These are phyloP conservation scores for Podospora pseudocomata DNA, from an alignment of 495 filamentous ascomycete genomes.

Conservation along the genomic window DNA sequence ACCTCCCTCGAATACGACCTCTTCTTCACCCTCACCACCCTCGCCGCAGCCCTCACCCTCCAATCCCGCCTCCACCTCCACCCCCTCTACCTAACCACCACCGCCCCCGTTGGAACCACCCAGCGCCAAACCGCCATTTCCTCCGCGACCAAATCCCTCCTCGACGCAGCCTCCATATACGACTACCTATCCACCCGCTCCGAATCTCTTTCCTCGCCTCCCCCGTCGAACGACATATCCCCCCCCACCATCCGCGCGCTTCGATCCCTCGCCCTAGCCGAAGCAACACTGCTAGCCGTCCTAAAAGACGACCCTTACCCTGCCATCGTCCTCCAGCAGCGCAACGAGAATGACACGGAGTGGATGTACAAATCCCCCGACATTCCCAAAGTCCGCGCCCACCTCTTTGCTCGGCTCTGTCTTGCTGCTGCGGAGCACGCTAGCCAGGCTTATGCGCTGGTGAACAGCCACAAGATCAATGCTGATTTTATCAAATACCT, in stretches of 20 bases:
- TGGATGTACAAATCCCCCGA: constrained; percentile 90
- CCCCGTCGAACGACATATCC: constrained; percentile 52
- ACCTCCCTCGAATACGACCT: constrained; percentile 79
- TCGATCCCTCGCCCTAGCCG: constrained; percentile 69
- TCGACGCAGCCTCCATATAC: constrained; percentile 77
- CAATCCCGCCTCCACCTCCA: constrained; percentile 59
- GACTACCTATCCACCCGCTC: constrained; percentile 57
- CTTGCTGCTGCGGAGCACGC: constrained; percentile 71
- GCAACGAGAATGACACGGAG: constrained; percentile 75
- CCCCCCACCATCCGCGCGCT: constrained; percentile 65
- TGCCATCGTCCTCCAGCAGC: constrained; percentile 65
- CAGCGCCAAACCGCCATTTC: constrained; percentile 65
- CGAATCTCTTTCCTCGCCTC: constrained; percentile 26
- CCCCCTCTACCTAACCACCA: constrained; percentile 50
- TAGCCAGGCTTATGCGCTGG: constrained; percentile 53
- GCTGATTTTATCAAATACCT: constrained; percentile 66
- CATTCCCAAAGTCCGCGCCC: constrained; percentile 81
- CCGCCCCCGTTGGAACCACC: constrained; percentile 58
- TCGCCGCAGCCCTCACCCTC: constrained; percentile 68
- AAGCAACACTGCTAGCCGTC: constrained; percentile 85
- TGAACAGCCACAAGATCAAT: constrained; percentile 47
- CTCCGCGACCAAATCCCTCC: constrained; percentile 70
- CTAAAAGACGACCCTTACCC: constrained; percentile 93
- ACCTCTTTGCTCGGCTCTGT: constrained; percentile 82
- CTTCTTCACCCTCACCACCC: constrained; percentile 68